Conservation (phyloP, 306 rosid genomes). For the Biancaea sappan region DNA sequence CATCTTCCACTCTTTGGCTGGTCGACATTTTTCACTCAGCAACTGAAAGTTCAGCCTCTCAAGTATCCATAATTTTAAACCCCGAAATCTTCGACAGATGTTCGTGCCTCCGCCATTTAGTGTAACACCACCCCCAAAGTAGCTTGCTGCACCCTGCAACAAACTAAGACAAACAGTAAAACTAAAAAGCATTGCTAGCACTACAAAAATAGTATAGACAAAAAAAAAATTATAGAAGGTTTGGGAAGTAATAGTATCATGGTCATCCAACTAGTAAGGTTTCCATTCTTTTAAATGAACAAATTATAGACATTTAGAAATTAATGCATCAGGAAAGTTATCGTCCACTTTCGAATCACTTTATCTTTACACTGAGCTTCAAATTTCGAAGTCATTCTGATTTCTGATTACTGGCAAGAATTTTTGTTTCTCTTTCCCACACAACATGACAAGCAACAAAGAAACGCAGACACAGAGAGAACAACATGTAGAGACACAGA, state of each 20-base stretch:
- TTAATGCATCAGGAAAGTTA: background rate
- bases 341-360: background rate
- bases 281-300: no score
- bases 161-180: background rate
- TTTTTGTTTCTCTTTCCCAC: background rate
- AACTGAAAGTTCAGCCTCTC: constrained; percentile 46
- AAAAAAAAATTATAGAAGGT: no score
- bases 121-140: constrained; percentile 35
- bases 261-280: no score
- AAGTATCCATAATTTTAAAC: constrained; percentile 62
- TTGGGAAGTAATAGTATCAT: no score
- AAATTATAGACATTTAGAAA: background rate
- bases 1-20: constrained; percentile 40
- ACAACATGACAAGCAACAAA: background rate
- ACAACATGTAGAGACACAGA: no score
- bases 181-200: background rate
- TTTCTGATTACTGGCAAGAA: background rate
- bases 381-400: background rate
- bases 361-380: background rate
- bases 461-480: background rate
- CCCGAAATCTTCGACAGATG: constrained; percentile 59
- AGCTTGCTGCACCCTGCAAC: constrained; percentile 49
- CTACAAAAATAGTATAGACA: no score
- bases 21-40: constrained; percentile 40
- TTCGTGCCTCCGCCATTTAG: constrained; percentile 47